Base-by-base conservation (phyloP, 1,139 yeast species). In the Geotrichum cucujoidarum region DNA sequence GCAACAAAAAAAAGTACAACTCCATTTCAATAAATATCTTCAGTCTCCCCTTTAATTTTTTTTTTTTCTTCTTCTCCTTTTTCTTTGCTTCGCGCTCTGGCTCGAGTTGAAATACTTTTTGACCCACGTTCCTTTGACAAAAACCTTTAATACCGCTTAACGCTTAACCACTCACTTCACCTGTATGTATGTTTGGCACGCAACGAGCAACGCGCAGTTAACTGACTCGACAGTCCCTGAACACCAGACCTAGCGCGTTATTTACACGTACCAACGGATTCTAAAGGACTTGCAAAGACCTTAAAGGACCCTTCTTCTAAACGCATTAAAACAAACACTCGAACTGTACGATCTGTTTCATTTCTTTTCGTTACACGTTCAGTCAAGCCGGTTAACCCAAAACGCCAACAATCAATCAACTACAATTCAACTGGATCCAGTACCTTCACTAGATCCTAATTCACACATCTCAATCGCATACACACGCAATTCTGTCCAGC, bases 341-440 rank as follows among this genome's bases (percentile, higher is more conserved):
- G 43, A 44, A 38, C 49, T 36, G 45, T 40, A 21, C 49, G 49
- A 40, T 36, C 44, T 46, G 49, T 46, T 46, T 46, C 43, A 46
- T 46, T 46, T 41, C 49, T 46, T 43, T 46, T 46, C 49, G 49
- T 20, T 36, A 27, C 45, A 40, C 25, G 41, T 45, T 35, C 37
- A 17, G 13, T 30, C 22, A 2, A n/a, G n/a, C n/a, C 41, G 8
- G 8, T 22, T 21, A 21, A 32, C 18, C 11, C 7, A 33, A n/a
- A 33, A n/a, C 37, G 6, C 6, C 14, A 30, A 30, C 20, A 27
- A 40, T 13, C 20, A 6, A 39, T 4, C 8, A 16, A 2, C 14
- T n/a, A 39, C 22, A 18, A 27, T n/a, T 17, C 14, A 36, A 24
- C 10, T 10, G 10, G 27, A 6, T 24, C 27, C 27, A 6, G 6